A percentile compares a stretch with the other conserved stretches of the same genome.
phyloP scores from a whole-genome alignment of 1,284 basidiomycete species.

The Coriolopsis trogii region DNA sequence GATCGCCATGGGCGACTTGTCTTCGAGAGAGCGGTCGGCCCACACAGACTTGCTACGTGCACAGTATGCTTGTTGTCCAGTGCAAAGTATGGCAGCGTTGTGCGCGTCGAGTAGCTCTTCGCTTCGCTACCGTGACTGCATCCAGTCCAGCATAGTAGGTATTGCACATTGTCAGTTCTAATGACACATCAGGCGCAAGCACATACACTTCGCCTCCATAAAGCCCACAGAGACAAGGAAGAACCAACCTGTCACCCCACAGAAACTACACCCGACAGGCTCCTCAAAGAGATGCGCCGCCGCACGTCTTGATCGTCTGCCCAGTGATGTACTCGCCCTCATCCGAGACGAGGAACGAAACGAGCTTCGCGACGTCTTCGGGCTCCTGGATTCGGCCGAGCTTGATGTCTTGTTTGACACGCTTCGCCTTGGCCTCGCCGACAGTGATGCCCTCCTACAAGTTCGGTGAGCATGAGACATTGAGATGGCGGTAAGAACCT shows the following conservation, averaged over 20 bases:
- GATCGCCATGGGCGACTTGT: no score
- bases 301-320: slow-evolving; percentile 40
- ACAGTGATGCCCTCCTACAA: slow-evolving; percentile 32
- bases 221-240: not conserved
- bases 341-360: slow-evolving; percentile 45
- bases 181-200: slow-evolving; percentile 8
- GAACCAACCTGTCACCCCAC: not conserved
- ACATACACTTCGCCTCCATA: slow-evolving; percentile 15
- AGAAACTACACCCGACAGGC: not conserved
- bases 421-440: slow-evolving; percentile 35
- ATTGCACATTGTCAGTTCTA: not conserved
- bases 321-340: slow-evolving; percentile 46
- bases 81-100: no score
- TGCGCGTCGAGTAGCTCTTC: no score
- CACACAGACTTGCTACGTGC: no score
- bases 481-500: not conserved
- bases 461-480: not conserved
- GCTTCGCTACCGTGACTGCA: no score
- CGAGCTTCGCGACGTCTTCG: slow-evolving; percentile 46
- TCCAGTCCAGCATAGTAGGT: not conserved
- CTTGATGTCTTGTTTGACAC: slow-evolving; percentile 36
- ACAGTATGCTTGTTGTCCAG: no score
- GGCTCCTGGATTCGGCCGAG: slow-evolving; percentile 38
- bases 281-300: slow-evolving; percentile 33
- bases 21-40: no score